Base-by-base conservation (phyloP, 2,329 filamentous ascomycete species). In the Ophiostoma sp. region DNA sequence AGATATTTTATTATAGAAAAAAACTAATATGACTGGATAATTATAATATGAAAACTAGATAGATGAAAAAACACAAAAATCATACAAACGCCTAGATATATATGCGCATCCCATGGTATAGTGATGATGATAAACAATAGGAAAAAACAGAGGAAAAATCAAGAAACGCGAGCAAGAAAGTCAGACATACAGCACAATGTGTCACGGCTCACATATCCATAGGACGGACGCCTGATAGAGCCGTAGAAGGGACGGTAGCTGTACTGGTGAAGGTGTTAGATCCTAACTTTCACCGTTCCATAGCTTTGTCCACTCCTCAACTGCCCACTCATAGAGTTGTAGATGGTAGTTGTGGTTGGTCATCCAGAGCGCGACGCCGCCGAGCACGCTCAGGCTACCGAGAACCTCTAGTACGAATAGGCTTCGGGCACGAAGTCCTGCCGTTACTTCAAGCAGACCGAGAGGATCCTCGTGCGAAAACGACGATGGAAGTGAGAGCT, bases 341-440 rank as follows among this genome's bases (percentile, higher is more conserved):
- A 73, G 12, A 64, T 75, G 74, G 71, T 73, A 73, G 47, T 75
- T 74, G 18, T 76, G 72, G 64, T 70, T 73, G 5, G 74, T 71
- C 66, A 89, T 75, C 85, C 86, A 91, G 65, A 90, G 81, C 36
- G 87, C 85, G 47, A 94, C 76, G 14, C 90, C 91, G 3, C 92
- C 90, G 3, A 96, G 76, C 41, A 95, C 79, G 0, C 92, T 88
- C 67, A 93, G 81, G 66, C 90, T 87, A 14, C 92, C 90, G 36
- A 93, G 77, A 5, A 96, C 80, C 75, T 93, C 90, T 49, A 96
- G 79, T 0, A 90, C 84, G 64, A 89, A 77, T 80, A 88, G 88
- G 0, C 90, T 85, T 63, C 83, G 84, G 62, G 83, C 82, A 73
- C 84, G 87, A 52, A 96, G 74, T 47, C 87, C 84, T 27, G 89